Evolutionary conservation across 1,139 yeast genomes (phyloP).

Genomic region (Saccharomycopsis hybrid): DNA sequence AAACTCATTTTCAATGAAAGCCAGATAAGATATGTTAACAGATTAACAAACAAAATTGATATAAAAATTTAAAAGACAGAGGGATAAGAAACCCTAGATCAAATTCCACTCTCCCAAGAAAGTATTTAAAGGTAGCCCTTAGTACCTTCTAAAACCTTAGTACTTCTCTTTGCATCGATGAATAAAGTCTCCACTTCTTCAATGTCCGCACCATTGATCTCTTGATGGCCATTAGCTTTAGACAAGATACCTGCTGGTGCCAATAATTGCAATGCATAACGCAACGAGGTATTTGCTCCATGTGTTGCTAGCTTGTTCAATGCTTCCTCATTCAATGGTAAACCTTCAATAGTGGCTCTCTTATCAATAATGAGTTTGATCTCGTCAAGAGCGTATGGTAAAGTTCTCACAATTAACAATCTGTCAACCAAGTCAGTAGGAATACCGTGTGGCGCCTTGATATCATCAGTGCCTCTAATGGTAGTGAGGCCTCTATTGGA

Average conservation of each 20-base stretch:
- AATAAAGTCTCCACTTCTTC: conserved; percentile 84
- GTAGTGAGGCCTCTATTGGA: conserved; percentile 89
- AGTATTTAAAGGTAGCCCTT: conserved; percentile 13
- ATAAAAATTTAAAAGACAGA: no score
- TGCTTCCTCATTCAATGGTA: conserved; percentile 60
- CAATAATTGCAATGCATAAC: conserved; percentile 86
- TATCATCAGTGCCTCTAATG: conserved; percentile 85
- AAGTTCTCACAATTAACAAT: conserved; percentile 81
- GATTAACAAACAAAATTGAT: no score
- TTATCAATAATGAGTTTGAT: conserved; percentile 48
- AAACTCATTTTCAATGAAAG: no score
- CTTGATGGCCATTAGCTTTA: conserved; percentile 62
- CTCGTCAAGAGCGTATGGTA: conserved; percentile 80
- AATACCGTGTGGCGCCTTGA: conserved; percentile 90
- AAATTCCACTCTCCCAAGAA: no score
- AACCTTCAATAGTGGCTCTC: conserved; percentile 58
- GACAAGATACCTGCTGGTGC: conserved; percentile 89
- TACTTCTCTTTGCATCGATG: conserved; percentile 80
- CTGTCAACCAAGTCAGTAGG: conserved; percentile 95
- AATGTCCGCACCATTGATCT: conserved; percentile 63
- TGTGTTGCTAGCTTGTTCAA: conserved; percentile 63
- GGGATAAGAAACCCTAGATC: no score
- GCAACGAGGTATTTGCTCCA: conserved; percentile 71
- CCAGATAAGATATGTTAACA: no score
- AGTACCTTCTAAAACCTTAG: conserved; percentile 11